Evolutionary conservation across 2,329 filamentous ascomycete genomes (phyloP).

Genomic region (Phoma sp.): DNA sequence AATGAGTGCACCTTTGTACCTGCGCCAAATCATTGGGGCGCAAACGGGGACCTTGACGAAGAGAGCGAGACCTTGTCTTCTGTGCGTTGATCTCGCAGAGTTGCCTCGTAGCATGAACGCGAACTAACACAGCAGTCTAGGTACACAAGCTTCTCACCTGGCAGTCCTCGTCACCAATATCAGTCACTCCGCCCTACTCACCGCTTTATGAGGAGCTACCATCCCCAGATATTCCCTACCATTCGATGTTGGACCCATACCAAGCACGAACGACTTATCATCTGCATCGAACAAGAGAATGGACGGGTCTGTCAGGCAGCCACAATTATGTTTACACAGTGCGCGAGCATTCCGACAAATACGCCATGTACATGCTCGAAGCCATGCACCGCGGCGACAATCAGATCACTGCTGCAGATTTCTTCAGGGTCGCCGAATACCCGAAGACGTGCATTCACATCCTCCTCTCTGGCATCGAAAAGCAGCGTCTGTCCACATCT

Average conservation of each 20-base stretch:
- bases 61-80: slow-evolving; percentile 48
- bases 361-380: slow-evolving; percentile 47
- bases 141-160: slow-evolving; percentile 48
- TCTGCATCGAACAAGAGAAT: slow-evolving; percentile 48
- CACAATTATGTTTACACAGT: slow-evolving; percentile 48
- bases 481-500: slow-evolving; percentile 33
- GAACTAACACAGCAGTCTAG: slow-evolving; percentile 28
- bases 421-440: slow-evolving; percentile 47
- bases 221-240: slow-evolving; percentile 44
- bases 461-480: slow-evolving; percentile 46
- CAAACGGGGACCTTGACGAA: slow-evolving; percentile 48
- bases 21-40: slow-evolving; percentile 49
- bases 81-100: slow-evolving; percentile 26
- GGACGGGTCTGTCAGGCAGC: slow-evolving; percentile 43
- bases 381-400: slow-evolving; percentile 42
- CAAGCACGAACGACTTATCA: slow-evolving; percentile 45
- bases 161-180: slow-evolving; percentile 44
- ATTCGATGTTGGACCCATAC: slow-evolving; percentile 43
- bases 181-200: slow-evolving; percentile 34
- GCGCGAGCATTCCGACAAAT: slow-evolving; percentile 47
- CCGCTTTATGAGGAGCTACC: slow-evolving; percentile 42
- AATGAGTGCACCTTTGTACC: slow-evolving; percentile 48
- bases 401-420: slow-evolving; percentile 45
- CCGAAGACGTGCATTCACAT: slow-evolving; percentile 43
- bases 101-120: neutral